Evolutionary conservation across 176 grass and related monocot genomes (phyloP).

Genomic region (Musa schizocarpa): DNA sequence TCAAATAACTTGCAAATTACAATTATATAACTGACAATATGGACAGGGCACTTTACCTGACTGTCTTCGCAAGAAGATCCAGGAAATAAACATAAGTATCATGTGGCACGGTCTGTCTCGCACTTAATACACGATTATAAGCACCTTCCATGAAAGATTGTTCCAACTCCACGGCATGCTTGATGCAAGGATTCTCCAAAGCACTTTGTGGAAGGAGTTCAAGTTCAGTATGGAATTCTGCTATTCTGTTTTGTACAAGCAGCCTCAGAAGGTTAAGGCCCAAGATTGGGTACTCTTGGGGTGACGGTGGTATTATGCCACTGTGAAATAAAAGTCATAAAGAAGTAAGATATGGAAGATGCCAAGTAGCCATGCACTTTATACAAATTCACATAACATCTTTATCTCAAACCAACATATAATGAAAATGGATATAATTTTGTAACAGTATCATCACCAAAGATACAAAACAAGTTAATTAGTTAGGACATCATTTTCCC

Average conservation of each 20-base stretch:
- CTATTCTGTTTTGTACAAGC: slow-evolving; percentile 79
- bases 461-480: too few relatives aligned
- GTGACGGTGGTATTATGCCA: slow-evolving; percentile 49
- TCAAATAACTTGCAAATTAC: background rate
- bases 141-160: slow-evolving; percentile 69
- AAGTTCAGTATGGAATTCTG: slow-evolving; percentile 76
- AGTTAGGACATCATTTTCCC: too few relatives aligned
- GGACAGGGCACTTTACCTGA: slow-evolving; percentile 30
- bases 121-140: slow-evolving; percentile 46
- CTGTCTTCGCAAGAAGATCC: slow-evolving; percentile 67
- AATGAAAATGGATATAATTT: too few relatives aligned
- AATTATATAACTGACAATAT: background rate
- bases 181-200: slow-evolving; percentile 63
- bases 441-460: too few relatives aligned
- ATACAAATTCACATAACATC: background rate
- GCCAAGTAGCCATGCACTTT: background rate
- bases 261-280: slow-evolving; percentile 72
- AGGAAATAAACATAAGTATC: slow-evolving; percentile 63
- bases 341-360: background rate
- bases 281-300: slow-evolving; percentile 54
- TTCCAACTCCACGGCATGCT: slow-evolving; percentile 55
- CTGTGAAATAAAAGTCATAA: slow-evolving; percentile 24
- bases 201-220: slow-evolving; percentile 48
- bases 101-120: slow-evolving; percentile 45
- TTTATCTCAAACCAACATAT: background rate